Evolutionary conservation across 306 rosid genomes (phyloP), one percentile per base, ranked within the genome.

Genomic region (Prunus persica): DNA sequence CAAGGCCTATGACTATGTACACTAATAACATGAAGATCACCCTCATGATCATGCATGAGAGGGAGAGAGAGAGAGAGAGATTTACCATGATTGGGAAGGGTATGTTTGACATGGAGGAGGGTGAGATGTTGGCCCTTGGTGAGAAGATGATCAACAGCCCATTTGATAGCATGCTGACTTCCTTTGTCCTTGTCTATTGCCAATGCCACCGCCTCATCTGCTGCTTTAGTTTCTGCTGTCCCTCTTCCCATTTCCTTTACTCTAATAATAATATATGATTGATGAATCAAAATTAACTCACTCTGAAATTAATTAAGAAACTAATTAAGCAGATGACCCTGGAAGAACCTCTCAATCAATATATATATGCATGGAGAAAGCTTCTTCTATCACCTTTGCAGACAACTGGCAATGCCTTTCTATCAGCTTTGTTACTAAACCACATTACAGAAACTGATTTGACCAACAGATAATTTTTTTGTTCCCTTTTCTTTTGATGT

Each of bases 121-220:
- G 85, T 72, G 24, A 94, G 78, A 65, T 57, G 32, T 83, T 92
- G 97, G 45, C 92, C 96, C 76, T 81, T 88, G 13, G 86, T 86
- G 62, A 92, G 86, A 76, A 94, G 94, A 81, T 87, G 87, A 25
- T 94, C 96, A 38, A 92, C 83, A 0, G 93, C 83, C 98, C 98
- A 94, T 84, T 92, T 94, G 13, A 92, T 84, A 61, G 98, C 98
- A 19, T 76, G 78, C 72, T 92, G 97, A 74, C 97, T 94, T 63
- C 89, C 85, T 76, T 90, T 92, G 83, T 92, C 96, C 25, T 80
- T 90, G 66, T 94, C 96, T 19, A 94, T 85, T 2, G 98, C 98
- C 74, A 94, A 96, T 0, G 95, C 95, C 13, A 94, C 96, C 20
- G 71, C 56, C 45, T 84, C 96, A 0, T 84, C 76, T 45, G 72